Evolutionary conservation across 2,329 filamentous ascomycete species (phyloP).

Genomic region (Chalaropsis thielavioides): DNA sequence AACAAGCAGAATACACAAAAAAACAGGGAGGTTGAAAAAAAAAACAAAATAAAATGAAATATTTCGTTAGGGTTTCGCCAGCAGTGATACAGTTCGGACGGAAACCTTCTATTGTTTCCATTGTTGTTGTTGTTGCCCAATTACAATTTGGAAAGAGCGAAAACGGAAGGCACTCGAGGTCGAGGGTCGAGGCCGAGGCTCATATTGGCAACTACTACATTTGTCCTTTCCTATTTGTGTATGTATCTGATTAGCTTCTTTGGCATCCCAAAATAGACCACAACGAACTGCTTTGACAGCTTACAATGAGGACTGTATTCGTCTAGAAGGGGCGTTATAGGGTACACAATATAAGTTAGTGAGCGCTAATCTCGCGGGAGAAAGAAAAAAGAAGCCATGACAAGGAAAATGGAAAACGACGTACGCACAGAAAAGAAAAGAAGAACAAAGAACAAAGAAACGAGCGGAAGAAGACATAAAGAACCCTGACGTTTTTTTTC

Average conservation of each 20-base stretch:
- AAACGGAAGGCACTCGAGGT: not conserved
- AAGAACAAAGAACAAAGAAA: constrained; percentile 1
- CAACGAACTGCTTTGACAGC: not conserved
- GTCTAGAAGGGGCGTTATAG: not conserved
- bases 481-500: not conserved
- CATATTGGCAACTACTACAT: not conserved
- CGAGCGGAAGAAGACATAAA: not conserved
- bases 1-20: not conserved
- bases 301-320: not conserved
- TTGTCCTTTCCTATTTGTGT: not conserved
- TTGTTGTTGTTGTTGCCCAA: not conserved
- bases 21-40: not conserved
- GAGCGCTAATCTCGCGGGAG: not conserved
- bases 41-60: not conserved
- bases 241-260: not conserved
- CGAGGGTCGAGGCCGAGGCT: not conserved
- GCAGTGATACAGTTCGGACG: not conserved
- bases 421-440: not conserved
- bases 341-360: not conserved
- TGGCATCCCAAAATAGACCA: not conserved
- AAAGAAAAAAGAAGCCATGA: not conserved
- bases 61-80: too few species aligned
- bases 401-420: not conserved
- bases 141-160: not conserved
- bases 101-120: not conserved